Conservation (phyloP, 164 flowering plant genomes). For the Euptelea pleiosperma region DNA sequence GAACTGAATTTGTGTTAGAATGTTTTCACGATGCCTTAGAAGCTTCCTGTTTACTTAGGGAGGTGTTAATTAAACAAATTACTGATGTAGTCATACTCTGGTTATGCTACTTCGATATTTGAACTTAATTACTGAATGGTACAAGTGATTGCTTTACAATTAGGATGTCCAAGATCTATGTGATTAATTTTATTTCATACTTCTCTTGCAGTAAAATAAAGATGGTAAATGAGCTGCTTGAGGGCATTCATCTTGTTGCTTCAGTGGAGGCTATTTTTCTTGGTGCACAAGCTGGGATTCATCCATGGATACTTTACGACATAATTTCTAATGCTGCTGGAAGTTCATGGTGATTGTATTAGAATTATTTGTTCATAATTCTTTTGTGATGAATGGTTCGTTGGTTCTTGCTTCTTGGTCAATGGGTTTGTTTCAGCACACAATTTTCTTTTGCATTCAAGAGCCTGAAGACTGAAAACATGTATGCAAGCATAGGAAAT, state of each 20-base stretch:
- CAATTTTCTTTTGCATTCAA: conserved; percentile 7
- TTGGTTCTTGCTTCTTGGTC: not conserved
- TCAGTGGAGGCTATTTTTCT: conserved; percentile 83
- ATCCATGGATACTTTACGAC: conserved; percentile 86
- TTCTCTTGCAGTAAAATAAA: conserved; percentile 65
- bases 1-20: not conserved
- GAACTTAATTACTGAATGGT: not conserved
- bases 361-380: conserved; percentile 3
- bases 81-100: conserved; percentile 1
- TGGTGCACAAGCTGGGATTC: conserved; percentile 74
- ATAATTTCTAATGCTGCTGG: conserved; percentile 99
- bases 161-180: too few species aligned
- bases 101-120: not conserved
- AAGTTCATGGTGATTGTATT: conserved; percentile 72
- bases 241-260: conserved; percentile 87
- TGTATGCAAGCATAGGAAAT: not conserved
- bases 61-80: not conserved
- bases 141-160: too few species aligned
- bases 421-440: not conserved
- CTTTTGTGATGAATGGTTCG: conserved; percentile 5
- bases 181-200: conserved; percentile 10
- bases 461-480: not conserved
- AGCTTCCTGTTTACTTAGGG: not conserved
- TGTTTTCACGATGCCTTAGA: not conserved
- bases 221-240: conserved; percentile 79